These are phyloP conservation scores for Geranium rotundifolium DNA, from an alignment of 345 rosid genomes.

Conservation along the genomic window DNA sequence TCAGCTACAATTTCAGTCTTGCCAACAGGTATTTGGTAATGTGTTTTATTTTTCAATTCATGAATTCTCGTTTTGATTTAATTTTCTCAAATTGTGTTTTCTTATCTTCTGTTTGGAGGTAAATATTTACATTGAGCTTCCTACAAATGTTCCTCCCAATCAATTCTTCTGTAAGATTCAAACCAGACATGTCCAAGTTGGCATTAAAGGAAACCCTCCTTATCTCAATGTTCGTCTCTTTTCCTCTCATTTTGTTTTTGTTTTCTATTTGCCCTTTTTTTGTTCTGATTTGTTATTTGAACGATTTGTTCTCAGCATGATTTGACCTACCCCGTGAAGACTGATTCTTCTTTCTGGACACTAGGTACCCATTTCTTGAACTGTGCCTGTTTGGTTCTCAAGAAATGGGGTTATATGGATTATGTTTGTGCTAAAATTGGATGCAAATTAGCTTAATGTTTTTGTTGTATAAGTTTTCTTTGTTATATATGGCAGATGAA, in stretches of 20 bases:
- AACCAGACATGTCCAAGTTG: slow-evolving; percentile 73
- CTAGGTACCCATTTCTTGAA: slow-evolving; percentile 4
- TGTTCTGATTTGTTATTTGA: not conserved
- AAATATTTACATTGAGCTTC: slow-evolving; percentile 56
- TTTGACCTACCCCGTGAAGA: slow-evolving; percentile 48
- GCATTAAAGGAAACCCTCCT: slow-evolving; percentile 95
- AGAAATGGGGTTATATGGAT: too few relatives aligned
- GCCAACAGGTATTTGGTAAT: not conserved
- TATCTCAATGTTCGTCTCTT: slow-evolving; percentile 57
- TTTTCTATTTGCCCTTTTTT: not conserved
- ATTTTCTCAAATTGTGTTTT: too few relatives aligned
- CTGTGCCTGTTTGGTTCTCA: too few relatives aligned
- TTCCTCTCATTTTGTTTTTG: not conserved
- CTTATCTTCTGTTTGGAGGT: too few relatives aligned
- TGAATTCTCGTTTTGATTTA: not conserved
- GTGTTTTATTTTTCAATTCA: not conserved
- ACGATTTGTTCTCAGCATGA: slow-evolving; percentile 41
- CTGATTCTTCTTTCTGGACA: too few relatives aligned
- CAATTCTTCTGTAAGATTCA: slow-evolving; percentile 72
- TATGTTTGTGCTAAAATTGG: too few relatives aligned
- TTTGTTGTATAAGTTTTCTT: too few relatives aligned
- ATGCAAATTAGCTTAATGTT: too few relatives aligned
- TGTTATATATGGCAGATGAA: too few relatives aligned
- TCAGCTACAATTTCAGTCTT: too few relatives aligned
- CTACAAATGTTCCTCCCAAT: slow-evolving; percentile 61